These are phyloP conservation scores for Cladosporium sp. DNA, from an alignment of 2,329 filamentous ascomycete genomes.

Conservation along the genomic window DNA sequence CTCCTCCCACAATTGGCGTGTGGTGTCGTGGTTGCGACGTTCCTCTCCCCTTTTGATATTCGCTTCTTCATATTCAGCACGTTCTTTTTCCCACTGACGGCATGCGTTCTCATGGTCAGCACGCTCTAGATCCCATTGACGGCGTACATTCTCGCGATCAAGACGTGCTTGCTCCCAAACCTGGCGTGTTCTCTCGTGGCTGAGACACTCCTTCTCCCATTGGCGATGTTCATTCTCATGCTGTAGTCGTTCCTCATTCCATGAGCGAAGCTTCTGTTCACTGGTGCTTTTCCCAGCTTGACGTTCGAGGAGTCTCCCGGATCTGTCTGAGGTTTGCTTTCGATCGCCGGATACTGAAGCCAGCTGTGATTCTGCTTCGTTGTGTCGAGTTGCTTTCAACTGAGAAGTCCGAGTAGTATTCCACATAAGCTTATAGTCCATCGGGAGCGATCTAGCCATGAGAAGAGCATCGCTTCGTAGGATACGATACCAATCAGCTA, in stretches of 20 bases:
- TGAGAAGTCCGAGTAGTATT: background rate
- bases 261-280: background rate
- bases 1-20: background rate
- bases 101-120: background rate
- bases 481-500: background rate
- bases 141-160: background rate
- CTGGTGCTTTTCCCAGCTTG: background rate
- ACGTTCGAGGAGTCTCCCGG: background rate
- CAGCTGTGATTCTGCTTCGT: background rate
- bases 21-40: background rate
- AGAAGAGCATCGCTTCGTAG: background rate
- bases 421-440: background rate
- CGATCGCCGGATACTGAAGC: background rate
- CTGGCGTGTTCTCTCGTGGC: background rate
- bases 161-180: background rate
- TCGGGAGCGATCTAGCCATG: background rate
- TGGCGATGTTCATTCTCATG: background rate
- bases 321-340: background rate
- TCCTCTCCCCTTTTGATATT: background rate
- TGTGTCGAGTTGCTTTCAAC: background rate
- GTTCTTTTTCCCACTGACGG: background rate
- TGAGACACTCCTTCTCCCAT: background rate
- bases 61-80: background rate
- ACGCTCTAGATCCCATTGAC: background rate
- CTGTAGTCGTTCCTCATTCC: background rate